Conservation (phyloP, 768 basidiomycete genomes). For the Cubamyces sp. region DNA sequence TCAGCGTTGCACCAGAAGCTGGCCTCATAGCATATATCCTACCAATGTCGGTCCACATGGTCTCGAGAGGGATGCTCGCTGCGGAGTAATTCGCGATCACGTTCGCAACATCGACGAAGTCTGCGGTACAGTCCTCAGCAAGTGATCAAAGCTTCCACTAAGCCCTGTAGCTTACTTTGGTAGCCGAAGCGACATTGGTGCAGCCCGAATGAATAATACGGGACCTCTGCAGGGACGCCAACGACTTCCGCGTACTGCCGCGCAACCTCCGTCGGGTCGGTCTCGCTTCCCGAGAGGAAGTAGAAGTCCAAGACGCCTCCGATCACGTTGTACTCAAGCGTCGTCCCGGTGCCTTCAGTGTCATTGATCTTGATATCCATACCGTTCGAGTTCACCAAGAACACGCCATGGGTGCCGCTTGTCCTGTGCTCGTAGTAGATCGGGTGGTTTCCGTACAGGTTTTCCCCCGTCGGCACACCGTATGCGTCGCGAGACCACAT, state of each 20-base stretch:
- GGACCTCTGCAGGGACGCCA: slow-evolving; percentile 70
- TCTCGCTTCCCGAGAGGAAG: slow-evolving; percentile 71
- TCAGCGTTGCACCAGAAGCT: neutral
- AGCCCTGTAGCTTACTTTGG: slow-evolving; percentile 40
- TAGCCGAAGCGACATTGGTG: slow-evolving; percentile 79
- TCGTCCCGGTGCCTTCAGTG: slow-evolving; percentile 37
- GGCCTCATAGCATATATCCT: slow-evolving; percentile 5
- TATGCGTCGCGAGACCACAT: slow-evolving; percentile 71
- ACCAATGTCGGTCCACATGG: slow-evolving; percentile 84
- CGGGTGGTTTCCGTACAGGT: slow-evolving; percentile 76
- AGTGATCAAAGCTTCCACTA: no score
- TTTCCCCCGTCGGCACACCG: slow-evolving; percentile 59
- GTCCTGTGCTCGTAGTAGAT: slow-evolving; percentile 72
- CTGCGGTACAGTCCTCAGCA: slow-evolving; percentile 35
- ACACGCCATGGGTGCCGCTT: slow-evolving; percentile 70
- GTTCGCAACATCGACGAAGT: slow-evolving; percentile 62
- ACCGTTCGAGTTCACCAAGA: slow-evolving; percentile 70
- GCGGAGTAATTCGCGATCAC: slow-evolving; percentile 66
- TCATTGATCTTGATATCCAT: slow-evolving; percentile 76
- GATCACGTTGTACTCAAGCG: slow-evolving; percentile 76
- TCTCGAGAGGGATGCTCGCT: slow-evolving; percentile 69
- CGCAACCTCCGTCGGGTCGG: slow-evolving; percentile 58
- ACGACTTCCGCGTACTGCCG: slow-evolving; percentile 71
- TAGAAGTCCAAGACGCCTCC: slow-evolving; percentile 81
- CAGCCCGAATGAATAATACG: slow-evolving; percentile 74